Conservation (phyloP, 2,329 filamentous ascomycete species). For the Claviceps sorghi region DNA sequence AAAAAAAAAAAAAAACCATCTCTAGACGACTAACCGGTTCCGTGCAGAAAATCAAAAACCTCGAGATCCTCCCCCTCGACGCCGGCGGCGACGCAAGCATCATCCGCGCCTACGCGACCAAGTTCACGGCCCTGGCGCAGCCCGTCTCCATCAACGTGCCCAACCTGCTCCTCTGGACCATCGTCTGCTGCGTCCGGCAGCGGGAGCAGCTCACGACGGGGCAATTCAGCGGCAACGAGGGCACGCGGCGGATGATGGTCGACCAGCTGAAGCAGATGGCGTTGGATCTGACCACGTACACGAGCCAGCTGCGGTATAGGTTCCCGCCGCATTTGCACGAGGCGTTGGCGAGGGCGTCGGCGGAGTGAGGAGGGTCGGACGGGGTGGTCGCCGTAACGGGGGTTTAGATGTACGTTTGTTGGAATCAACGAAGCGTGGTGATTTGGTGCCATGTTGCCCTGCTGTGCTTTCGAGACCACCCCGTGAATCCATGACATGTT, state of each 20-base stretch:
- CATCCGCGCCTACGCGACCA: conserved; percentile 67
- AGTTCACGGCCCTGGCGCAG: conserved; percentile 64
- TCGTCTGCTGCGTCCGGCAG: conserved; percentile 70
- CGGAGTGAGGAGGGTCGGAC: conserved; percentile 32
- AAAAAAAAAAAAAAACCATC: neutral
- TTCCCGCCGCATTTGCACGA: conserved; percentile 80
- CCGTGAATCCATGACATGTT: too few relatives aligned
- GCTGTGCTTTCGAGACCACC: too few relatives aligned
- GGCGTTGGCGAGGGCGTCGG: conserved; percentile 67
- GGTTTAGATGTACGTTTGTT: too few relatives aligned
- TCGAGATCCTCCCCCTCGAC: conserved; percentile 68
- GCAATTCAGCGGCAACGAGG: conserved; percentile 60
- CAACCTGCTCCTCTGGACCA: conserved; percentile 85
- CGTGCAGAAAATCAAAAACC: conserved; percentile 50
- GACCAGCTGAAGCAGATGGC: conserved; percentile 65
- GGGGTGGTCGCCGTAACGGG: too few relatives aligned
- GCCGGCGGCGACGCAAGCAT: conserved; percentile 59
- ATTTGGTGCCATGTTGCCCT: too few relatives aligned
- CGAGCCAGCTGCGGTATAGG: conserved; percentile 80
- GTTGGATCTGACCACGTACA: conserved; percentile 85
- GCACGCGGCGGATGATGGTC: conserved; percentile 47
- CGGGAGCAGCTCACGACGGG: conserved; percentile 54
- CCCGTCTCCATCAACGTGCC: conserved; percentile 81
- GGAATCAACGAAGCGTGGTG: too few relatives aligned
- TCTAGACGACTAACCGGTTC: neutral